Percentiles rank a stretch among this genome's conserved stretches.
Conservation (phyloP, 139 green algal species). For the Coelastrella sp. region DNA sequence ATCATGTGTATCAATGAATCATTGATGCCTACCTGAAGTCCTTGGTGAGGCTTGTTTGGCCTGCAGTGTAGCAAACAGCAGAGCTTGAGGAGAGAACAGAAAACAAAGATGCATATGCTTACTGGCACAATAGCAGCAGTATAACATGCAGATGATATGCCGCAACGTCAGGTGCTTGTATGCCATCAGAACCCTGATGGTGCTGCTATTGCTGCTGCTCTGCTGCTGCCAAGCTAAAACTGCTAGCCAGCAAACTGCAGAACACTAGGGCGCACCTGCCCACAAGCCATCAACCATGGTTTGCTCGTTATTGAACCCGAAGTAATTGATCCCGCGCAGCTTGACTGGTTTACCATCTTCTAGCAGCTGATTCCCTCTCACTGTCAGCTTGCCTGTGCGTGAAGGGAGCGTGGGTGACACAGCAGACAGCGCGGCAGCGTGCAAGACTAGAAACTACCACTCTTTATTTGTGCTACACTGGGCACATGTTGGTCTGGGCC, state of each 20-base stretch:
- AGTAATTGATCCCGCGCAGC: slow-evolving; percentile 44
- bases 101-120: no score
- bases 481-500: neutral
- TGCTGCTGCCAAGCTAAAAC: neutral
- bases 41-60: slow-evolving; percentile 38
- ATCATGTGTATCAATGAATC: no score
- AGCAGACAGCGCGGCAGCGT: neutral
- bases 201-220: slow-evolving; percentile 2
- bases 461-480: no score
- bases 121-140: no score
- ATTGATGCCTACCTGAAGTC: slow-evolving; percentile 35
- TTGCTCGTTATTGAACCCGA: slow-evolving; percentile 30
- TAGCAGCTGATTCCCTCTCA: slow-evolving; percentile 38
- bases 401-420: neutral
- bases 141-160: no score
- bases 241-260: neutral
- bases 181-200: neutral
- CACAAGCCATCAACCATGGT: slow-evolving; percentile 46
- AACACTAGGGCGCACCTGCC: slow-evolving; percentile 9
- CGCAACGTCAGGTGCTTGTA: no score
- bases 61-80: neutral
- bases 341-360: slow-evolving; percentile 30
- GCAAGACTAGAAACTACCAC: neutral
- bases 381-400: slow-evolving; percentile 19
- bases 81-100: no score